These are phyloP conservation scores for Diplodia scrobiculata DNA, from an alignment of 2,329 filamentous ascomycete genomes.

Conservation along the genomic window DNA sequence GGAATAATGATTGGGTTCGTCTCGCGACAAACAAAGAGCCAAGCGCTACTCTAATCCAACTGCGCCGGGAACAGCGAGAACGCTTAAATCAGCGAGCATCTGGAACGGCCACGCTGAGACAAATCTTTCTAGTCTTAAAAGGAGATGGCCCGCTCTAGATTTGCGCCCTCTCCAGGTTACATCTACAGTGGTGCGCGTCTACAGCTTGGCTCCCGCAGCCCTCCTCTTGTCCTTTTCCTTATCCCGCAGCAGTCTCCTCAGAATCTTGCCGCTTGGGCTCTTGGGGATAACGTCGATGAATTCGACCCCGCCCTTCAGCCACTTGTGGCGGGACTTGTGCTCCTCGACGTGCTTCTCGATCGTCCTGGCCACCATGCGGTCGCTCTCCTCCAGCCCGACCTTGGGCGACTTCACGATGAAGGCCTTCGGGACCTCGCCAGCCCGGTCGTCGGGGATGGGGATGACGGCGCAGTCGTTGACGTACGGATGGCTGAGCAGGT, in stretches of 20 bases:
- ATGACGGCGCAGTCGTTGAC: slow-evolving; percentile 83
- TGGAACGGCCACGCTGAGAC: not conserved
- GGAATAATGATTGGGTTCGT: not conserved
- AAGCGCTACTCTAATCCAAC: not conserved
- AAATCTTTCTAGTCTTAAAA: not conserved
- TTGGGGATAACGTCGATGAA: slow-evolving; percentile 57
- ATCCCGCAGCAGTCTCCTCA: slow-evolving; percentile 68
- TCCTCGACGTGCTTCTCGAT: slow-evolving; percentile 63
- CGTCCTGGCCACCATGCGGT: slow-evolving; percentile 52
- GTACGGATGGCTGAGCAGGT: slow-evolving; percentile 70
- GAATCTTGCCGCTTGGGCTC: slow-evolving; percentile 64
- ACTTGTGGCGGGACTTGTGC: slow-evolving; percentile 64
- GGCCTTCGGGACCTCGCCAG: slow-evolving; percentile 65
- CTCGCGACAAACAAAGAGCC: not conserved
- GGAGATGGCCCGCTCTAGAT: not conserved
- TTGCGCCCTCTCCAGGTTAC: not conserved
- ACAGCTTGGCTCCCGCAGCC: slow-evolving; percentile 68
- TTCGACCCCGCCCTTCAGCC: slow-evolving; percentile 62
- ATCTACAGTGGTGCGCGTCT: slow-evolving; percentile 33
- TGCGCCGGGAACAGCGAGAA: not conserved
- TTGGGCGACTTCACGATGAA: slow-evolving; percentile 62
- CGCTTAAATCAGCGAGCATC: not conserved
- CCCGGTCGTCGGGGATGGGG: slow-evolving; percentile 64
- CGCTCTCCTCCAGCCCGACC: slow-evolving; percentile 56
- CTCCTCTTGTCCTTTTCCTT: slow-evolving; percentile 70